Percentiles rank a stretch among this genome's conserved stretches.
Evolutionary conservation across 805 yeast genomes (phyloP).

Genomic region (Spathaspora girioi): DNA sequence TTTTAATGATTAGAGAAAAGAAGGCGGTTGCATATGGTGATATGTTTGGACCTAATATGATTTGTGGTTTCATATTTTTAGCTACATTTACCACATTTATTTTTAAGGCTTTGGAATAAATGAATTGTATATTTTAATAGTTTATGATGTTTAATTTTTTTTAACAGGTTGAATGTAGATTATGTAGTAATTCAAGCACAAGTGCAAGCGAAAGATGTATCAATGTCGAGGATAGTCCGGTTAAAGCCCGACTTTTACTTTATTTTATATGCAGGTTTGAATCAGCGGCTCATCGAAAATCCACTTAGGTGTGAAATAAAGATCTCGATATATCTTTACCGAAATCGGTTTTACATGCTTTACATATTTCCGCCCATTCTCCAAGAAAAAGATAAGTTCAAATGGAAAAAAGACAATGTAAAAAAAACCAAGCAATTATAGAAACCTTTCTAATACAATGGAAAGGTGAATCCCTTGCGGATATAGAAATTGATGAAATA

Average conservation of each 20-base stretch:
- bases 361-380: too few relatives aligned
- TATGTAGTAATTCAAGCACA: not conserved
- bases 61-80: slow-evolving; percentile 70
- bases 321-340: too few relatives aligned
- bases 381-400: too few relatives aligned
- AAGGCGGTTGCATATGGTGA: slow-evolving; percentile 85
- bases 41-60: slow-evolving; percentile 77
- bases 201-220: too few relatives aligned
- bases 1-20: slow-evolving; percentile 75
- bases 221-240: not conserved
- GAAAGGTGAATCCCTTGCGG: not conserved
- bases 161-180: not conserved
- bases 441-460: too few relatives aligned
- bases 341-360: too few relatives aligned
- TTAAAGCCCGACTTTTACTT: not conserved
- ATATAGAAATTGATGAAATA: not conserved
- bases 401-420: too few relatives aligned
- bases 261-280: not conserved
- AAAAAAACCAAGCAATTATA: too few relatives aligned
- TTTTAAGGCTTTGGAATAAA: slow-evolving; percentile 42
- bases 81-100: slow-evolving; percentile 63
- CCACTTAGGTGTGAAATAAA: too few relatives aligned
- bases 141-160: not conserved
- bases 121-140: not conserved
- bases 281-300: too few relatives aligned